Evolutionary conservation across 2,329 filamentous ascomycete genomes (phyloP), one percentile per base, ranked within the genome.

Genomic region (Neoascochyta sp.): DNA sequence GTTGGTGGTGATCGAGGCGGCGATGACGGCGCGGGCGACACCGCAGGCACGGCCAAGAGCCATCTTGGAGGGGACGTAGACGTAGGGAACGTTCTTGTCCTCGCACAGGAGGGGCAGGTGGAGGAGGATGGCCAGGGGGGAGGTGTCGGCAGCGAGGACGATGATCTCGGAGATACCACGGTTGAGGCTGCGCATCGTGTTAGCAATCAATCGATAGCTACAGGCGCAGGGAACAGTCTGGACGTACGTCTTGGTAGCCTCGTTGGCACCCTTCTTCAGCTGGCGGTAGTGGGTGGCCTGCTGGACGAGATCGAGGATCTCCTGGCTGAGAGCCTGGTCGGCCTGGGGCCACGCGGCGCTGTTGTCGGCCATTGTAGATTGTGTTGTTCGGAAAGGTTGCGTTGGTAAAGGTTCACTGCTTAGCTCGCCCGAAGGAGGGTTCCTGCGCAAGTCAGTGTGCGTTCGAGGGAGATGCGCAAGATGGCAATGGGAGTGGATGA

Each of bases 121-220:
- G 8, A 63, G 55, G 5, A 63, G 43, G 48, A 95, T 95, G 30
- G 87, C 84, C 29, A 95, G 75, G 22, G 89, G 89, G 36, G 78
- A 76, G 52, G 87, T 92, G 63, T 96, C 90, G 44, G 86, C 88
- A 10, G 54, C 52, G 11, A 95, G 79, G 51, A 96, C 77, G 58
- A 95, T 81, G 45, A 96, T 73, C 70, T 96, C 90, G 50, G 80
- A 80, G 42, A 90, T 88, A 69, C 90, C 89, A 51, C 90, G 83
- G 73, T 92, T 93, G 28, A 95, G 75, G n/a, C n/a, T n/a, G n/a
- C n/a, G n/a, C n/a, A n/a, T n/a, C n/a, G n/a, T n/a, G n/a, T n/a
- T n/a, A n/a, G n/a, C n/a, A n/a, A n/a, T n/a, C n/a, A n/a, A n/a
- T n/a, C n/a, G n/a, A n/a, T n/a, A n/a, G n/a, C n/a, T n/a, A n/a